Conservation (phyloP, 768 basidiomycete genomes). For the Auricularia sp. region DNA sequence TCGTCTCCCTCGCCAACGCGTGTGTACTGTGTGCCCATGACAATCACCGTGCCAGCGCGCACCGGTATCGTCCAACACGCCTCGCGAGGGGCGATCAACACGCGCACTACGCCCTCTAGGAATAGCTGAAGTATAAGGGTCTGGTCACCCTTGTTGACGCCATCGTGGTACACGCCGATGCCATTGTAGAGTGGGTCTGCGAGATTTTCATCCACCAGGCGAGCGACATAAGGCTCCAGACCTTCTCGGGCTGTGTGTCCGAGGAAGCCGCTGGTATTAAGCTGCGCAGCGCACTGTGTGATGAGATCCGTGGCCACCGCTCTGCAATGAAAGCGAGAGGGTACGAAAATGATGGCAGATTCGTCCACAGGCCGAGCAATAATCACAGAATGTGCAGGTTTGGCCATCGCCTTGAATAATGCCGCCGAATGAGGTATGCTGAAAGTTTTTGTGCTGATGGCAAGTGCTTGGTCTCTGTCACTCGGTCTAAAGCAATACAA, state of each 20-base stretch:
- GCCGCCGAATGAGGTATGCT: constrained; percentile 78
- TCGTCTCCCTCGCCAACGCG: constrained; percentile 37
- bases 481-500: constrained; percentile 71
- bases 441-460: constrained; percentile 62
- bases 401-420: constrained; percentile 84
- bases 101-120: constrained; percentile 64
- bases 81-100: constrained; percentile 74
- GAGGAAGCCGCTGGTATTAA: constrained; percentile 62
- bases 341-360: constrained; percentile 74
- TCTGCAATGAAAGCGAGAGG: constrained; percentile 69
- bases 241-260: constrained; percentile 39
- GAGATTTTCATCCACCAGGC: constrained; percentile 53
- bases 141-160: constrained; percentile 56
- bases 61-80: constrained; percentile 86
- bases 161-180: constrained; percentile 78
- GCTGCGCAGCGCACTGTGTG: constrained; percentile 74
- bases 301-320: constrained; percentile 72
- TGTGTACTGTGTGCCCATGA: constrained; percentile 88
- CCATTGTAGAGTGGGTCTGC: constrained; percentile 73
- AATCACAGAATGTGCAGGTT: constrained; percentile 77
- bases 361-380: constrained; percentile 32
- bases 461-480: constrained; percentile 73
- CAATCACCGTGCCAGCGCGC: constrained; percentile 68
- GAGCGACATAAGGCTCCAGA: constrained; percentile 47
- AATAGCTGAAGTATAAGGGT: constrained; percentile 71